Base-by-base conservation (phyloP, 1,284 basidiomycete species). In the Meira nashicola region DNA sequence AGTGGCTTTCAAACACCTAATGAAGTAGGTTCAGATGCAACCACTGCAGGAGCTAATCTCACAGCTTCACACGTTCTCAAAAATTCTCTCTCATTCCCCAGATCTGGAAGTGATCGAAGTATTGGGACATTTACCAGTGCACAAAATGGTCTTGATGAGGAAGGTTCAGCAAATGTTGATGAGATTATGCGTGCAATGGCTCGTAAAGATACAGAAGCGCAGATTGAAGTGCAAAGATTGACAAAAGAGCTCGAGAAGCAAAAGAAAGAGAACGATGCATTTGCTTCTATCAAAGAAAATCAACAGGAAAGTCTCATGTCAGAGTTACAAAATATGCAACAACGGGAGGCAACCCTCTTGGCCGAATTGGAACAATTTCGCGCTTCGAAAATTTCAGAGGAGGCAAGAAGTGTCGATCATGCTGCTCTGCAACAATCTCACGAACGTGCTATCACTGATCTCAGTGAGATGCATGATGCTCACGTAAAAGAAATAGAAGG, bases 291-390 rank as follows among this genome's bases (percentile, higher is more conserved):
- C 52, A 89, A 89, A 12, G 83, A 87, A 55, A 87, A 92, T 76
- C 89, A 91, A 83, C 88, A 88, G 28, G 77, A 86, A 58, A 92
- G 92, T 72, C 90, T 92, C 87, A 89, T 89, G 8, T 86, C 82
- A 49, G 69, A 71, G 52, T 67, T 93, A 44, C 87, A 89, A 63
- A 84, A 84, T 50, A 81, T 92, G 19, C 85, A 86, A 40, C 80
- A 81, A 48, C 84, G 86, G 73, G 85, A 89, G 66, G 78, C 82
- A 50, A 81, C 83, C 4, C 60, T 44, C 7, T 23, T 14, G 17
- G 12, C 17, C 25, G 23, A 39, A 21, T 2, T 44, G 21, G 17
- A 38, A 40, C 19, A 44, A 21, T 7, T 21, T 39, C 28, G 41
- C 14, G 23, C 12, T 12, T 14, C 10, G 54, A n/a, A 47, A 3